Base-by-base conservation (phyloP, 2,329 filamentous ascomycete species). In the Paradendryphiella salina region DNA sequence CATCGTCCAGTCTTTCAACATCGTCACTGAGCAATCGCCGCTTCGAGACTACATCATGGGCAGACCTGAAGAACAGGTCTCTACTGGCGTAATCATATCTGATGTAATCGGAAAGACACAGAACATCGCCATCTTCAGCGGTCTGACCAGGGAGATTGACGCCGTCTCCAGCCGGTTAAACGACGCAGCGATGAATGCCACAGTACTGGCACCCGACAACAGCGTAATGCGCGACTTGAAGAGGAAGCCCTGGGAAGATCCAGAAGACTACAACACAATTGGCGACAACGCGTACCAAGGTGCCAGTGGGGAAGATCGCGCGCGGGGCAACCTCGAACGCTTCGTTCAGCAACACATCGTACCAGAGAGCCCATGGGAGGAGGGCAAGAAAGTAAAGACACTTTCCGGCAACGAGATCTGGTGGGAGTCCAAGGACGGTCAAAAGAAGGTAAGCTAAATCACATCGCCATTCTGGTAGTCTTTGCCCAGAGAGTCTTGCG, bases 281-380 rank as follows among this genome's bases (percentile, higher is more conserved):
- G 90, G 90, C 0, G 79, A 81, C 1, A 75, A 85, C 26, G 90
- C 87, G 1, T 96, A 96, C 67, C 84, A 88, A 38, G 91, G 91
- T 0, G 77, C 80, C 1, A 83, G 84, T 13, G 93, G 91, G 0
- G 82, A 87, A 65, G 85, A 90, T 49, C 81, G 91, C 41, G 93
- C 94, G 6, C 82, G 85, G 55, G 77, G 77, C 59, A 97, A 97
- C 66, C 71, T 97, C 56, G 80, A 81, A 65, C 79, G 82, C 32
- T 97, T 97, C 71, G 89, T 96, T 1, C 87, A 95, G 75, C 87
- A 87, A 37, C 94, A 99, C 74, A 80, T 96, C 45, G 81, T 97
- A 4, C 80, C 85, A 0, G 73, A 75, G 4, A 89, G 84, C 65
- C 90, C 91, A 0, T 97, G 93, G 92, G 73, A 77, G 20, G 84